phyloP scores from a whole-genome alignment of 495 filamentous ascomycete species.

The Penicillium flavigenum region DNA sequence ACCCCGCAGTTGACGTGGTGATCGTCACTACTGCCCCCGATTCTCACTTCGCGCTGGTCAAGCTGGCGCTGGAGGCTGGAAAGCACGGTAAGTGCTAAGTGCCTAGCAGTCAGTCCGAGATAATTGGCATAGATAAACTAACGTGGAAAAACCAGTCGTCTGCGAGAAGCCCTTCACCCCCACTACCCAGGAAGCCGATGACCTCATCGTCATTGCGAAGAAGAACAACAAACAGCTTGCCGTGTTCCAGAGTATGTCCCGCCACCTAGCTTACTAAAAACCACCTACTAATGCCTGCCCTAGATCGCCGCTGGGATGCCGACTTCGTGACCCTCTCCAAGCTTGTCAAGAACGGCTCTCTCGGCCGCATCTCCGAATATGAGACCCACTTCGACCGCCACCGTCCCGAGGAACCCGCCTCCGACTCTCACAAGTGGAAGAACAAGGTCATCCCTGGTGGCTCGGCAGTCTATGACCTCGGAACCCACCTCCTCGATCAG shows the following conservation, averaged over 20 bases:
- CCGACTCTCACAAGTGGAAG: conserved; percentile 64
- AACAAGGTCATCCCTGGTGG: conserved; percentile 64
- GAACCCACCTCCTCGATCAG: conserved; percentile 82
- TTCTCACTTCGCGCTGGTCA: conserved; percentile 66
- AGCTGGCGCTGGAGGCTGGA: conserved; percentile 65
- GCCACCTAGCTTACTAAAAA: not conserved
- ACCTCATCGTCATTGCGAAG: conserved; percentile 64
- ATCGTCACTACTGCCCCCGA: conserved; percentile 75
- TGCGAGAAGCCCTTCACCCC: conserved; percentile 90
- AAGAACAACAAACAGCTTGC: conserved; percentile 62
- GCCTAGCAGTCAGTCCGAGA: not conserved
- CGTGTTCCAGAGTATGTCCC: conserved; percentile 72
- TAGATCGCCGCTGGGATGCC: conserved; percentile 76
- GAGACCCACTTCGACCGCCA: conserved; percentile 86
- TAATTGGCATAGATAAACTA: not conserved
- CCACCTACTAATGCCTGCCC: not conserved
- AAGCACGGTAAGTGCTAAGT: conserved; percentile 60
- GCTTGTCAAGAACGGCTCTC: conserved; percentile 52
- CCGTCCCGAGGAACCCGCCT: conserved; percentile 53
- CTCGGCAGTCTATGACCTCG: conserved; percentile 78
- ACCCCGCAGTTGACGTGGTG: conserved; percentile 66
- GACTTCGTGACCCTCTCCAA: conserved; percentile 77
- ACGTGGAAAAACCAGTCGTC: conserved; percentile 50
- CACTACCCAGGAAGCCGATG: conserved; percentile 65
- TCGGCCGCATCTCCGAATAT: conserved; percentile 73